These are phyloP conservation scores for Plasmodium gaboni DNA, from an alignment of 169 alveolate species.

Conservation along the genomic window DNA sequence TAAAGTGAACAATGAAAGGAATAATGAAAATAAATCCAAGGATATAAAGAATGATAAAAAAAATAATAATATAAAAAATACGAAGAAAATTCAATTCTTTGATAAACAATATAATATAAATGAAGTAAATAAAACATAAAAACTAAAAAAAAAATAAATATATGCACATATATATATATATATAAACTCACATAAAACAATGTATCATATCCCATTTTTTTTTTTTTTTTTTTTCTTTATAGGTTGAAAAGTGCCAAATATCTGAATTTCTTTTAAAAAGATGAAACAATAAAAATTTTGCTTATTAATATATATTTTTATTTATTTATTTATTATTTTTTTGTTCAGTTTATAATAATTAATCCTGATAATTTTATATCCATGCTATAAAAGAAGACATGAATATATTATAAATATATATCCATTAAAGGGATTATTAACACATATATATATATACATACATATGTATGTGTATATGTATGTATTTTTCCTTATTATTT, in stretches of 20 bases:
- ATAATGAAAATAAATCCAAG: conserved; percentile 8
- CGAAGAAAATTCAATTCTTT: conserved; percentile 27
- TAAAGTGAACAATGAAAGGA: neutral
- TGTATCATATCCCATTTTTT: neutral
- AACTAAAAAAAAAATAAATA: conserved; percentile 13
- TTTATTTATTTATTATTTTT: too few relatives aligned
- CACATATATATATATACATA: conserved; percentile 14
- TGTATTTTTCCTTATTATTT: neutral
- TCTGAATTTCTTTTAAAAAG: conserved; percentile 33
- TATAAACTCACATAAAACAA: neutral
- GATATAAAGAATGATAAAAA: conserved; percentile 1
- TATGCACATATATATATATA: neutral
- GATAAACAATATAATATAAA: conserved; percentile 22
- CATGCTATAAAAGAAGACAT: too few relatives aligned
- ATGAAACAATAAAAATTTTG: neutral
- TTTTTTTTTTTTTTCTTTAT: neutral
- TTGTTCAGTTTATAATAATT: too few relatives aligned
- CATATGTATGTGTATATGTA: conserved; percentile 3
- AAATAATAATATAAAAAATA: neutral
- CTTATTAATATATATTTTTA: neutral
- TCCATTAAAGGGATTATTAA: neutral
- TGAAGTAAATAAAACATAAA: conserved; percentile 4
- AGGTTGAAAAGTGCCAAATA: conserved; percentile 35
- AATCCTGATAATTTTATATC: too few relatives aligned
- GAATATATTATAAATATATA: too few relatives aligned